Conservation (phyloP, 2,329 filamentous ascomycete genomes). For the Botrytis hyacinthi region DNA sequence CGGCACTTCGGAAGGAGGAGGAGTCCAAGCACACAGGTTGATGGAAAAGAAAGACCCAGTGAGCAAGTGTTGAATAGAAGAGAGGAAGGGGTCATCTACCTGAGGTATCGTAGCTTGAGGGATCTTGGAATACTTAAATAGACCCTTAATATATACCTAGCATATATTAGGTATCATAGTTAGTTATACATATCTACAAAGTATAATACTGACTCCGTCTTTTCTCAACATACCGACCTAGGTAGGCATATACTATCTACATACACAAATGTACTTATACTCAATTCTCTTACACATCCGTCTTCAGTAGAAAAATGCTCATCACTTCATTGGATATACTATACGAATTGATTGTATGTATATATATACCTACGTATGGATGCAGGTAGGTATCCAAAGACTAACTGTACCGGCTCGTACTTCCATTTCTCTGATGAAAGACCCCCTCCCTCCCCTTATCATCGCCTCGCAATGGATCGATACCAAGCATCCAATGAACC, state of each 20-base stretch:
- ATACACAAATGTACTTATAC: background rate
- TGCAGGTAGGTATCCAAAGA: background rate
- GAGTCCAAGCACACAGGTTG: background rate
- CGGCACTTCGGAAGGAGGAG: background rate
- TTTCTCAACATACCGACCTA: background rate
- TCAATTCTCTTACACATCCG: background rate
- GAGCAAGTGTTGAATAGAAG: background rate
- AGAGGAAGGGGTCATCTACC: background rate
- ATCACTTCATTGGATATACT: background rate
- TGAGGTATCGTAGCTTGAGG: too few species aligned
- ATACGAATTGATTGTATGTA: background rate
- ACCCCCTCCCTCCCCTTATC: slow-evolving; percentile 6
- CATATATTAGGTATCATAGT: too few species aligned
- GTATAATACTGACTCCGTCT: background rate
- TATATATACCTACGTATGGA: background rate
- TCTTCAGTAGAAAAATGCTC: background rate
- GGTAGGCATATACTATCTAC: background rate
- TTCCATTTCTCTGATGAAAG: background rate
- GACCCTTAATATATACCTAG: too few species aligned
- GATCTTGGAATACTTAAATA: too few species aligned
- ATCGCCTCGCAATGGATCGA: background rate
- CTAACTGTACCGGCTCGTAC: background rate
- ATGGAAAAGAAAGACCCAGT: background rate
- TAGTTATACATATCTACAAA: background rate
- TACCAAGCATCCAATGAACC: background rate